These are phyloP conservation scores for Magnusiomyces clavatus DNA, from an alignment of 1,139 yeast genomes.

Conservation along the genomic window DNA sequence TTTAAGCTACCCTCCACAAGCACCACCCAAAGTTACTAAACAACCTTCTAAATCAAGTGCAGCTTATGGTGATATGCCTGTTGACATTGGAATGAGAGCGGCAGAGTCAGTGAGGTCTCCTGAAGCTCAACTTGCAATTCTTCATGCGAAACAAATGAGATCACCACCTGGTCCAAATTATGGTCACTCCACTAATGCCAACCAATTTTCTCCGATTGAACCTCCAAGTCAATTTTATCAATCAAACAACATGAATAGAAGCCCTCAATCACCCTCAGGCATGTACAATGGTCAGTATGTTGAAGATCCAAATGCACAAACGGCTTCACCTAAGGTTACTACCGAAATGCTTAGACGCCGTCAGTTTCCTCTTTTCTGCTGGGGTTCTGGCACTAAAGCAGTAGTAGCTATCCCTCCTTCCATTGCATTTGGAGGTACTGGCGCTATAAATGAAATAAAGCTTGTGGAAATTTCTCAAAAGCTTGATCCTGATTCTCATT, in stretches of 20 bases:
- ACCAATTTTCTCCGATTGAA: not conserved
- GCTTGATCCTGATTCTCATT: constrained; percentile 25
- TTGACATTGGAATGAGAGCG: constrained; percentile 16
- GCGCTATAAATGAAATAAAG: constrained; percentile 26
- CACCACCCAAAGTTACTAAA: not conserved
- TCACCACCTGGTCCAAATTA: constrained; percentile 6
- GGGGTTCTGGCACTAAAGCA: constrained; percentile 48
- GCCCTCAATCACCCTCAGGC: no score
- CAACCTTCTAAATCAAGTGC: not conserved
- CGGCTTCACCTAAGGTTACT: constrained; percentile 18
- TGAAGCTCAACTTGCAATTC: constrained; percentile 16
- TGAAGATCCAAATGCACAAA: not conserved
- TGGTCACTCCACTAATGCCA: not conserved
- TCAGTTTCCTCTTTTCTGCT: constrained; percentile 74
- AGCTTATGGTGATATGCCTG: constrained; percentile 20
- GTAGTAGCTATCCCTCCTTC: constrained; percentile 41
- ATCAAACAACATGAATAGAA: not conserved
- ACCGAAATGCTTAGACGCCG: constrained; percentile 34
- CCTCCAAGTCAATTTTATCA: not conserved
- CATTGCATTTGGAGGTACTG: constrained; percentile 27
- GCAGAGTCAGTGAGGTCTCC: constrained; percentile 13
- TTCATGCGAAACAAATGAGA: constrained; percentile 11
- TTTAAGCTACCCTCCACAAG: not conserved
- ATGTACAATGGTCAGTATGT: no score
- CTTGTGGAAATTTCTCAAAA: constrained; percentile 26